phyloP scores from a whole-genome alignment of 306 rosid species.

The Betula pendula region DNA sequence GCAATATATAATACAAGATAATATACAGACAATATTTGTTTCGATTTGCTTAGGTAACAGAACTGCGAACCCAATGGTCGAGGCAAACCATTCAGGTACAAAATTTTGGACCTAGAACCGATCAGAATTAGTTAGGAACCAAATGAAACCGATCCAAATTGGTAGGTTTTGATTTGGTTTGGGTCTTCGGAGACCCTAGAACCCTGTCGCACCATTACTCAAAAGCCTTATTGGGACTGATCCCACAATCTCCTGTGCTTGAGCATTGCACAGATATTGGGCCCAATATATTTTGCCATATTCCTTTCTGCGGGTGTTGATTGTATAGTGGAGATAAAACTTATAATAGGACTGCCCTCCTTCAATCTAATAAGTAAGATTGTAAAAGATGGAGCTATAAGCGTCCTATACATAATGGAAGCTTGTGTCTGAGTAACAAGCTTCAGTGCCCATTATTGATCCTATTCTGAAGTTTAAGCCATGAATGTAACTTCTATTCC shows the following conservation, averaged over 20 bases:
- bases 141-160: no score
- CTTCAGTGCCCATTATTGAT: background rate
- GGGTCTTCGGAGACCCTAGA: background rate
- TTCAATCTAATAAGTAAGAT: background rate
- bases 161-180: background rate
- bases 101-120: background rate
- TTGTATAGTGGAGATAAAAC: slow-evolving; percentile 3
- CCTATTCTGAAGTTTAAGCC: slow-evolving; percentile 9
- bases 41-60: background rate
- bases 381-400: background rate
- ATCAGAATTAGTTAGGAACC: background rate
- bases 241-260: background rate
- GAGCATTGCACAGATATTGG: background rate
- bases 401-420: slow-evolving; percentile 3
- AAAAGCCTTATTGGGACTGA: background rate
- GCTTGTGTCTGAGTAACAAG: no score
- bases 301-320: background rate
- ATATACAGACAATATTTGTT: background rate
- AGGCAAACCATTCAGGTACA: no score
- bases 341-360: background rate
- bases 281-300: slow-evolving; percentile 18
- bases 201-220: background rate
- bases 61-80: background rate
- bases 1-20: background rate
- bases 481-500: slow-evolving; percentile 16